phyloP scores from a whole-genome alignment of 768 basidiomycete species.

The Kwoniella pini region DNA sequence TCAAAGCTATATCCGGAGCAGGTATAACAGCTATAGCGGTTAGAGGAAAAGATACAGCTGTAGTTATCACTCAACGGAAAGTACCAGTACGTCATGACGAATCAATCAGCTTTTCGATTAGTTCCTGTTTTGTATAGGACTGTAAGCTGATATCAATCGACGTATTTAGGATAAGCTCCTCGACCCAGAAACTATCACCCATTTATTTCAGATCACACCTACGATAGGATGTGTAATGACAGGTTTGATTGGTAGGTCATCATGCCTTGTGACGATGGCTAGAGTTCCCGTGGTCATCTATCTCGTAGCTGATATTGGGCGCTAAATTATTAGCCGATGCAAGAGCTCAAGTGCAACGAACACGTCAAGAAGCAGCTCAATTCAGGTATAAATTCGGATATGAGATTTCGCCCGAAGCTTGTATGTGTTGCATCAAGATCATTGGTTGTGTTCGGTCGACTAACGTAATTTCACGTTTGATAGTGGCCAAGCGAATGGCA shows the following conservation, averaged over 20 bases:
- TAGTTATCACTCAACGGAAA: constrained; percentile 98
- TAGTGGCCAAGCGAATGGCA: constrained; percentile 82
- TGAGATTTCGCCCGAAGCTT: constrained; percentile 95
- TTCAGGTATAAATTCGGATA: constrained; percentile 97
- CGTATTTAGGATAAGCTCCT: constrained; percentile 89
- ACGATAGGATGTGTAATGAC: constrained; percentile 98
- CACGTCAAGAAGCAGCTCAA: constrained; percentile 82
- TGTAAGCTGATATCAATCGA: not conserved
- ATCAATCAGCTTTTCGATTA: too few species aligned
- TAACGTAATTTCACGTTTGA: too few species aligned
- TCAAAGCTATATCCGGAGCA: constrained; percentile 97
- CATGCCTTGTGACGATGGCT: not conserved
- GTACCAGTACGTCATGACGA: constrained; percentile 78
- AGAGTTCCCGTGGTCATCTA: too few species aligned
- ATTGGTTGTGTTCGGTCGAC: too few species aligned
- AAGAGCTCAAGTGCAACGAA: constrained; percentile 79
- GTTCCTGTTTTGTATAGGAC: too few species aligned
- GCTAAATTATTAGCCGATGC: constrained; percentile 96
- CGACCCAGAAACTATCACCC: constrained; percentile 89
- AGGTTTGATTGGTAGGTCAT: constrained; percentile 77
- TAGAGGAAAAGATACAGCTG: constrained; percentile 88
- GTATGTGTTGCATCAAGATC: too few species aligned
- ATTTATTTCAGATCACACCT: constrained; percentile 93
- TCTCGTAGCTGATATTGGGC: too few species aligned
- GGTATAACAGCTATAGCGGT: constrained; percentile 93